Evolutionary conservation across 176 grass and related monocot species (phyloP).

Genomic region (Triticum urartu): DNA sequence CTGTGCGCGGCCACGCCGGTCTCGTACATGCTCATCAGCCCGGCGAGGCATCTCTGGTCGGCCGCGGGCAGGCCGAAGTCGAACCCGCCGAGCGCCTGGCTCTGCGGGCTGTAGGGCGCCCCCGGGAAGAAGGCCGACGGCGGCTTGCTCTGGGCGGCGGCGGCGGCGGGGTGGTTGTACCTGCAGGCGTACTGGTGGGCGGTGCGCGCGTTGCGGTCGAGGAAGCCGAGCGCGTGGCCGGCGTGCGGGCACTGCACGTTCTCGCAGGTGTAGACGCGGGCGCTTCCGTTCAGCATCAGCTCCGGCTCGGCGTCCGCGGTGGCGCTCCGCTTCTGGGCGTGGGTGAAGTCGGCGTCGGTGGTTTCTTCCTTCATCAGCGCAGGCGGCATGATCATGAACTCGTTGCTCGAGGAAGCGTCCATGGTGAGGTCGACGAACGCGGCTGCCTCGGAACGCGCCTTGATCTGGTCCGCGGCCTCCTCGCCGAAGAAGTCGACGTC

Average conservation of each 20-base stretch:
- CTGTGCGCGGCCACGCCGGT: conserved; percentile 30
- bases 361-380: conserved; percentile 62
- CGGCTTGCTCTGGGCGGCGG: conserved; percentile 40
- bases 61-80: conserved; percentile 51
- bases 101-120: conserved; percentile 1
- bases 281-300: conserved; percentile 28
- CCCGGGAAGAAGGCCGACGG: conserved; percentile 37
- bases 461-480: conserved; percentile 1
- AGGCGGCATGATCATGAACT: conserved; percentile 18
- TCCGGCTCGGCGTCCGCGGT: conserved; percentile 19
- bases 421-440: conserved; percentile 28
- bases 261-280: conserved; percentile 57
- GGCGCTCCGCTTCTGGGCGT: conserved; percentile 47
- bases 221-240: conserved; percentile 54
- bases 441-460: background rate
- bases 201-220: conserved; percentile 53
- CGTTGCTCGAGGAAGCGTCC: conserved; percentile 23
- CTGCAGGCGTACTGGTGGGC: conserved; percentile 58
- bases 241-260: conserved; percentile 52
- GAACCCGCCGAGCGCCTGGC: conserved; percentile 14
- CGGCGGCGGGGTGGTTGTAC: conserved; percentile 23
- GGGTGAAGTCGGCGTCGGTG: conserved; percentile 35
- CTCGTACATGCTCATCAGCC: conserved; percentile 77
- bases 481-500: conserved; percentile 55
- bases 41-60: conserved; percentile 59